These are phyloP conservation scores for Cyclostephanos invisitatus DNA, from an alignment of 108 stramenopile species.

Conservation along the genomic window DNA sequence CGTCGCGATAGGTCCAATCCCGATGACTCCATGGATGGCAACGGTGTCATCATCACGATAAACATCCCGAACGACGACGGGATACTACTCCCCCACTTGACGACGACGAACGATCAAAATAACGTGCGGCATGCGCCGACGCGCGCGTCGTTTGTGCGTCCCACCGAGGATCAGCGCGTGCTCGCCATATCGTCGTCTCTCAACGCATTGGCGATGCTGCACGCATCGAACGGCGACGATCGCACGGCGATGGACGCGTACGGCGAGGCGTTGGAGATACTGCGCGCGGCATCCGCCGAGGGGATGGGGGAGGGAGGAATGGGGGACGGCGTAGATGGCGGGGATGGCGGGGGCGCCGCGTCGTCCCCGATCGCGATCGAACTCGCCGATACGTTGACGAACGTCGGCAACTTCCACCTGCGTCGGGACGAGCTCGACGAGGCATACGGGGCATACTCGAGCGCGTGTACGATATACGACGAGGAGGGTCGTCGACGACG, in stretches of 20 bases:
- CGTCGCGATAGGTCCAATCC: neutral
- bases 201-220: slow-evolving; percentile 27
- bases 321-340: slow-evolving; percentile 21
- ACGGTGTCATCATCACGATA: slow-evolving; percentile 5
- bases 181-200: slow-evolving; percentile 32
- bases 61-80: neutral
- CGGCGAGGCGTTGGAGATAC: slow-evolving; percentile 39
- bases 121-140: neutral
- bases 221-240: slow-evolving; percentile 28
- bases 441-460: slow-evolving; percentile 32
- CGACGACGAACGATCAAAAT: too few relatives aligned
- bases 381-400: slow-evolving; percentile 27
- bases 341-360: slow-evolving; percentile 2
- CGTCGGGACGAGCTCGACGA: slow-evolving; percentile 39
- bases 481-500: neutral
- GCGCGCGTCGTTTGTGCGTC: slow-evolving; percentile 8
- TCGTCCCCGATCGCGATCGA: slow-evolving; percentile 7
- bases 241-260: slow-evolving; percentile 38
- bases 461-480: slow-evolving; percentile 25
- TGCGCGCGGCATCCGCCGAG: slow-evolving; percentile 52
- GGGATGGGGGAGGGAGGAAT: slow-evolving; percentile 36
- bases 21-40: neutral
- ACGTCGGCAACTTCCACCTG: slow-evolving; percentile 40
- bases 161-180: slow-evolving; percentile 38
- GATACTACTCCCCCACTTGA: too few relatives aligned